Evolutionary conservation across 2,329 filamentous ascomycete genomes (phyloP), one percentile per base, ranked within the genome.

Genomic region (Sporothrix humicola): DNA sequence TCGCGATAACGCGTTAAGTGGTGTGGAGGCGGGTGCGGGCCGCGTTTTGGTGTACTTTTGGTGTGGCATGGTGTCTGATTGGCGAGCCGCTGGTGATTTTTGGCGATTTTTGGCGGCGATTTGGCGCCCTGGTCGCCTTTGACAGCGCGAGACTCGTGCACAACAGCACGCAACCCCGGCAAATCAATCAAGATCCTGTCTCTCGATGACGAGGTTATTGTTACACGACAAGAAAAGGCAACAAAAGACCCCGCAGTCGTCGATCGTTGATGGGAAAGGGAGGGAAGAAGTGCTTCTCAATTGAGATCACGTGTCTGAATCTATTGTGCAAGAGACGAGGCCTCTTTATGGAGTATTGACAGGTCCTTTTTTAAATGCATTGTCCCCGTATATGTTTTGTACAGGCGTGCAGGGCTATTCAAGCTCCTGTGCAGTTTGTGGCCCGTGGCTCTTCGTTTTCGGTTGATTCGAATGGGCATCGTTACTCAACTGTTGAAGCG

Each of bases 1-100:
- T 59, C 20, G 42, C 42, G 37, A 58, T 3, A 20, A 71, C 69
- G 69, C 69, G 69, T 71, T 12, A 71, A 71, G 69, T 70, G 68
- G 69, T 59, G 52, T 56, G 54, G 69, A 42, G 31, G 52, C 50
- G 31, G 46, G 48, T 23, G 9, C 69, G 69, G 50, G 61, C 61
- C 61, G 61, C 61, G 61, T 52, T 54, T 58, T 71, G 48, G 66
- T 42, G 48, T 15, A 23, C 48, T 66, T 48, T 48, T 66, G 63
- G 63, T n/a, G 63, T 13, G 37, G 23, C 52, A 12, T 50, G 63
- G 63, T 31, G 63, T 44, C 63, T 50, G 63, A 63, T 44, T 66
- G 61, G 61, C 61, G 44, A 10, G 20, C 58, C 58, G 58, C 13
- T 31, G 31, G 58, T 7, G 31, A 37, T 37, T 58, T 26, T 31